Evolutionary conservation across 1,284 basidiomycete species (phyloP).

Genomic region (Ustilago esculenta): DNA sequence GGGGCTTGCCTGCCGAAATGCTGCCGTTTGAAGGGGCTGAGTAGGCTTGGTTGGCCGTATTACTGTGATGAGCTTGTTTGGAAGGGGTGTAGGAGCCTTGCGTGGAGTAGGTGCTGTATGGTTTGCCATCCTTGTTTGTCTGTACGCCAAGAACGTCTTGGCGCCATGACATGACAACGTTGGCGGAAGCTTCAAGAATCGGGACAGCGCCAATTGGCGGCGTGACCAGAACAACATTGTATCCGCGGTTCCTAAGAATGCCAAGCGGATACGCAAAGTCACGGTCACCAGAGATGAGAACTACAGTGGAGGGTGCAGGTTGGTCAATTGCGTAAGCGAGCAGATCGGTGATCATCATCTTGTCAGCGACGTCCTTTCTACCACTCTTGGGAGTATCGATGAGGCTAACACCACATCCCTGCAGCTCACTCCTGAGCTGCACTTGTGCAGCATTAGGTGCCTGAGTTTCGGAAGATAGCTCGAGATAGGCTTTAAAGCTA

Average conservation of each 20-base stretch:
- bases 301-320: conserved; percentile 54
- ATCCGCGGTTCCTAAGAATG: conserved; percentile 55
- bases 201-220: conserved; percentile 59
- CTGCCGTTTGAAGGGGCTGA: not conserved
- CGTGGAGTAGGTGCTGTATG: conserved; percentile 36
- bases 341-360: conserved; percentile 63
- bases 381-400: conserved; percentile 62
- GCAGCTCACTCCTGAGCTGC: conserved; percentile 56
- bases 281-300: conserved; percentile 60
- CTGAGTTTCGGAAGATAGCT: conserved; percentile 49
- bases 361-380: conserved; percentile 60
- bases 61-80: conserved; percentile 8
- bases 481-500: conserved; percentile 62
- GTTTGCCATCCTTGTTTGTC: conserved; percentile 43
- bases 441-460: conserved; percentile 49
- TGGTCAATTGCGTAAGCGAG: conserved; percentile 60
- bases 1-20: conserved; percentile 18
- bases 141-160: conserved; percentile 60
- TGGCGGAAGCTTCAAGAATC: conserved; percentile 58
- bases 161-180: conserved; percentile 57
- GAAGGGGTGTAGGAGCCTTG: conserved; percentile 21
- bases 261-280: conserved; percentile 63
- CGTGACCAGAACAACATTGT: conserved; percentile 54
- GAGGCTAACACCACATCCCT: conserved; percentile 60
- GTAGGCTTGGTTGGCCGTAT: not conserved